Conservation (phyloP, 768 basidiomycete genomes). For the Mrakia blollopis region DNA sequence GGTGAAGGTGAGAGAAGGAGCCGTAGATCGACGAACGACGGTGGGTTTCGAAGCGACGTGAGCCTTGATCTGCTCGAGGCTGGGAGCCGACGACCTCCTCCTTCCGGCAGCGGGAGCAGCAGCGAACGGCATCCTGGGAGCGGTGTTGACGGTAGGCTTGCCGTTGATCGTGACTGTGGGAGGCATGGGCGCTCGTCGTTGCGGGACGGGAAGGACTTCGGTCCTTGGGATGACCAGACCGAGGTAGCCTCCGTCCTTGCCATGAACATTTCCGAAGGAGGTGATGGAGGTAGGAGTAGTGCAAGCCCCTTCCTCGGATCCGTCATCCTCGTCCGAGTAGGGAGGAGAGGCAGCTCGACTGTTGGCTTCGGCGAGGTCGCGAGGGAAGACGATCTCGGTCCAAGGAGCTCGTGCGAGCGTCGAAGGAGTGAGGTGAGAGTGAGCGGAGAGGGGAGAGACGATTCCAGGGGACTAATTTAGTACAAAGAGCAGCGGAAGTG, state of each 20-base stretch:
- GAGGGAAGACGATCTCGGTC: slow-evolving; percentile 4
- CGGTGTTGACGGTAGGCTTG: not conserved
- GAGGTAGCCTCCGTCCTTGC: not conserved
- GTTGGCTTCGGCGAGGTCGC: not conserved
- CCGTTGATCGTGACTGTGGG: not conserved
- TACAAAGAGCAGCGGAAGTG: not conserved
- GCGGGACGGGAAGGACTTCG: slow-evolving; percentile 11
- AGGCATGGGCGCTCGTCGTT: not conserved
- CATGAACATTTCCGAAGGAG: not conserved
- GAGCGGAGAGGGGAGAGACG: slow-evolving; percentile 4
- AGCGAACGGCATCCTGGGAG: not conserved
- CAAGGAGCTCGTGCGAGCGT: not conserved
- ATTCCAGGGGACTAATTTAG: slow-evolving; percentile 4
- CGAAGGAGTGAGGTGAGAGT: slow-evolving; percentile 9
- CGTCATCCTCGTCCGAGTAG: slow-evolving; percentile 13
- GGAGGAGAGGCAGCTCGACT: not conserved
- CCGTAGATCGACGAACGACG: slow-evolving; percentile 9
- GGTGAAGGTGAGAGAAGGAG: slow-evolving; percentile 6
- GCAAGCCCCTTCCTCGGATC: slow-evolving; percentile 1
- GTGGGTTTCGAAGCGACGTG: not conserved
- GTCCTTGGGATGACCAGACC: not conserved
- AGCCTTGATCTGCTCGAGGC: slow-evolving; percentile 3
- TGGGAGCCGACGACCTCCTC: slow-evolving; percentile 5
- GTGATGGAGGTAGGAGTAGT: slow-evolving; percentile 1
- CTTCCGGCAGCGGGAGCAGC: not conserved